Base-by-base conservation (phyloP, 768 basidiomycete species). In the Tulasnella sp. region DNA sequence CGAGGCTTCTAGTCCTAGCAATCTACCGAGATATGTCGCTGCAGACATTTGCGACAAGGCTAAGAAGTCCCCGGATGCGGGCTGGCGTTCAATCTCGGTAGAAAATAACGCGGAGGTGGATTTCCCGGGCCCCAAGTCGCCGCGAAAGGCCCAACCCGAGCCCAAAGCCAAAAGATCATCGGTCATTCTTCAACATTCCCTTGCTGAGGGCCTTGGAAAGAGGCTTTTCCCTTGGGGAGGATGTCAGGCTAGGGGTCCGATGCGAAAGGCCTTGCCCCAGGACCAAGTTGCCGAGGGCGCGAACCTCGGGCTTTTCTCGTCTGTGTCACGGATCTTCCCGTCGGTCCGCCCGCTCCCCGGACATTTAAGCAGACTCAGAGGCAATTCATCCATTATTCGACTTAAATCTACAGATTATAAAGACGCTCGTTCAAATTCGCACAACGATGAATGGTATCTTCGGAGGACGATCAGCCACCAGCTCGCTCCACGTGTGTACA, bases 401-500 rank as follows among this genome's bases (percentile, higher is more conserved):
- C 64, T 28, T 69, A 37, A 37, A 69, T 69, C 64, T 69, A 69
- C 64, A 34, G 9, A 12, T 50, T 44, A 42, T 44, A 28, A 75
- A 75, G 18, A 28, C 9, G 7, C 46, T 80, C 31, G n/a, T 76
- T 78, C 72, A 83, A 74, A 79, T 34, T 60, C 82, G 50, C 28
- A 96, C 90, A 78, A 95, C 90, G 83, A 96, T 90, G 88, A 96
- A 96, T 0, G 94, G 94, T 34, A 96, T 93, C 93, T 94, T 18
- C 20, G 76, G 0, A 48, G 41, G 48, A 22, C n/a, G 79, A 81
- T 75, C 44, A 58, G 42, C 34, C 40, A 75, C 41, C 31, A 37
- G 24, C 22, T 18, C n/a, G n/a, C 82, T 81, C 69, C n/a, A 72
- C 24, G n/a, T 28, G 24, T 28, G 42, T 46, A 73, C 42, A 48